phyloP scores from a whole-genome alignment of 202 grass and related monocot genomes.

The Eragrostis tef region DNA sequence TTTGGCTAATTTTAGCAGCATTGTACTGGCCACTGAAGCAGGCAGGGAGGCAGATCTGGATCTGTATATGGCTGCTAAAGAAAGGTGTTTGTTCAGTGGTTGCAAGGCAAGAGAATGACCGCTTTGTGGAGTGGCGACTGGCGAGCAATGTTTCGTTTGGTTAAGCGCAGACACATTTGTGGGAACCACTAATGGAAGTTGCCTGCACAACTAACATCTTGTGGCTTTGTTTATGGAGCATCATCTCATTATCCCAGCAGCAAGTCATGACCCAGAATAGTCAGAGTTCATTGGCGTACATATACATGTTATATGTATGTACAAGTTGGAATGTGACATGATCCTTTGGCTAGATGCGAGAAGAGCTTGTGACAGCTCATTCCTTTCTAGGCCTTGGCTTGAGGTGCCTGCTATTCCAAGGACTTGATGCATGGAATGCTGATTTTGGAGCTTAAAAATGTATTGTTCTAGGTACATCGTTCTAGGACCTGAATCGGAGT shows the following conservation, averaged over 20 bases:
- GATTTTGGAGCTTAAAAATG: slow-evolving; percentile 13
- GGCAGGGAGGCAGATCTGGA: slow-evolving; percentile 52
- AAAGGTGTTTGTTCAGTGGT: slow-evolving; percentile 50
- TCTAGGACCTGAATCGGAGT: slow-evolving; percentile 1
- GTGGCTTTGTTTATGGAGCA: slow-evolving; percentile 33
- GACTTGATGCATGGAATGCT: slow-evolving; percentile 7
- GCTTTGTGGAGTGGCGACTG: slow-evolving; percentile 32
- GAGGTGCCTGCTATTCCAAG: slow-evolving; percentile 45
- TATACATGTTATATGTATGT: neutral
- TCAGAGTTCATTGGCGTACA: slow-evolving; percentile 14
- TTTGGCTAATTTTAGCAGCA: slow-evolving; percentile 49
- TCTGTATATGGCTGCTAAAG: slow-evolving; percentile 39
- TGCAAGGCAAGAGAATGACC: slow-evolving; percentile 38
- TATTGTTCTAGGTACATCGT: slow-evolving; percentile 28
- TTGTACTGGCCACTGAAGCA: slow-evolving; percentile 46
- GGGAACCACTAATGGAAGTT: slow-evolving; percentile 46
- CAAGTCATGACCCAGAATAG: slow-evolving; percentile 11
- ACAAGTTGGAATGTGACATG: slow-evolving; percentile 48
- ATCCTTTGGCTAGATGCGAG: slow-evolving; percentile 41
- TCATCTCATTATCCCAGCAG: slow-evolving; percentile 26
- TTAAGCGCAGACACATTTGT: slow-evolving; percentile 35
- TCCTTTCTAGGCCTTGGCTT: slow-evolving; percentile 32
- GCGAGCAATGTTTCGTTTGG: slow-evolving; percentile 31
- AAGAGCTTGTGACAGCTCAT: slow-evolving; percentile 37
- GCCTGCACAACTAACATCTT: slow-evolving; percentile 38